Evolutionary conservation across 2,329 filamentous ascomycete species (phyloP).

Genomic region (Dactylellina cionopaga): DNA sequence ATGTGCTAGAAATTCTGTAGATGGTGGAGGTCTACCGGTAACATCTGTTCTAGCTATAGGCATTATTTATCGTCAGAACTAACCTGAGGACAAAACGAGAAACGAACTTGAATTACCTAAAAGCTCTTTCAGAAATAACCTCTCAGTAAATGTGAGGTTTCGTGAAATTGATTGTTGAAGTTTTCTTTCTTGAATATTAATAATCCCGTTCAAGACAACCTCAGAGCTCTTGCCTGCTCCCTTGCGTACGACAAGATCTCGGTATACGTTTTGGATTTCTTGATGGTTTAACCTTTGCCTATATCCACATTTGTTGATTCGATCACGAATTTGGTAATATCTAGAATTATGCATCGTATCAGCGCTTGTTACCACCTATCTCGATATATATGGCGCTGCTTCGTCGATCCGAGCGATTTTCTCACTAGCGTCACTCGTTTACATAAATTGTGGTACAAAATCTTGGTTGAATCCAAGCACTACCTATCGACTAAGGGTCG

Average conservation of each 20-base stretch:
- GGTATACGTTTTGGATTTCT: not conserved
- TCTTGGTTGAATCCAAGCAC: too few relatives aligned
- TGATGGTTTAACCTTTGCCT: not conserved
- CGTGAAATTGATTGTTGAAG: not conserved
- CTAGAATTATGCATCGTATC: too few relatives aligned
- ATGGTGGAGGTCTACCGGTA: not conserved
- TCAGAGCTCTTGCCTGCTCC: not conserved
- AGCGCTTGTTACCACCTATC: too few relatives aligned
- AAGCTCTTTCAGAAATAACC: not conserved
- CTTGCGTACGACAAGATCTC: not conserved
- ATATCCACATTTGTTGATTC: slow-evolving; percentile 3
- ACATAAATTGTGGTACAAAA: too few relatives aligned
- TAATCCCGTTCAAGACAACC: not conserved
- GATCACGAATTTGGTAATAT: not conserved
- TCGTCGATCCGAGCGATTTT: too few relatives aligned
- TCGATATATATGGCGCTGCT: too few relatives aligned
- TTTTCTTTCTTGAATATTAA: not conserved
- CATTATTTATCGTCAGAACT: too few relatives aligned
- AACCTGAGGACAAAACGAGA: too few relatives aligned
- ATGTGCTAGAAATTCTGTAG: not conserved
- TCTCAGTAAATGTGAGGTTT: not conserved
- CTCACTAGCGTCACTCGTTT: too few relatives aligned
- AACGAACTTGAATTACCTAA: too few relatives aligned
- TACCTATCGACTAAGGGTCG: too few relatives aligned
- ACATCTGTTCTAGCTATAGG: too few relatives aligned